Percentiles rank a stretch among this genome's conserved stretches.
phyloP scores from a whole-genome alignment of 257 asterid species.

The Craterostigma plantagineum region DNA sequence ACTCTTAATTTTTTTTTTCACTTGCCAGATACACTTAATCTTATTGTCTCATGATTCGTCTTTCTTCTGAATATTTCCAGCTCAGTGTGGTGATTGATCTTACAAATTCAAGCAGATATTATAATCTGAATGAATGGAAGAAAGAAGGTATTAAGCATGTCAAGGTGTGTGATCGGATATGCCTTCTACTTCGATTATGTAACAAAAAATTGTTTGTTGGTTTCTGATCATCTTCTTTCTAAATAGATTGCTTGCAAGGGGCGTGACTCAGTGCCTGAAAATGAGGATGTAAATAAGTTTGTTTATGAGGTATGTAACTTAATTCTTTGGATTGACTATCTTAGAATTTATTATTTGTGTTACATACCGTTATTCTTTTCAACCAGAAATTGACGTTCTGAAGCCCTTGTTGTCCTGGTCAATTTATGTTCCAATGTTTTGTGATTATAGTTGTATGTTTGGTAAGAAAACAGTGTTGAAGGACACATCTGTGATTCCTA shows the following conservation, averaged over 20 bases:
- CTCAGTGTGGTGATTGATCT: slow-evolving; percentile 94
- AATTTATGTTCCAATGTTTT: too few relatives aligned
- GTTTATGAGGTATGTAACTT: slow-evolving; percentile 69
- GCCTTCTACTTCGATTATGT: slow-evolving; percentile 9
- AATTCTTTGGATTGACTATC: too few relatives aligned
- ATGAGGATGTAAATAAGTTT: slow-evolving; percentile 69
- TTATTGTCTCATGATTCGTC: too few relatives aligned
- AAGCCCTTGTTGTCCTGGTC: too few relatives aligned
- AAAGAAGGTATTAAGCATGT: slow-evolving; percentile 85
- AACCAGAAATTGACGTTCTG: too few relatives aligned
- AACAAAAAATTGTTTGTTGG: slow-evolving; percentile 3
- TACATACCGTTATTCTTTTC: too few relatives aligned
- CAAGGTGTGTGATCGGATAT: slow-evolving; percentile 41
- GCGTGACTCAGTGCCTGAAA: slow-evolving; percentile 94
- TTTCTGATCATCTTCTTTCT: slow-evolving; percentile 13
- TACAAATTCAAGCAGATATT: slow-evolving; percentile 83
- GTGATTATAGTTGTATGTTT: too few relatives aligned
- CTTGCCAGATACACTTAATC: slow-evolving; percentile 2
- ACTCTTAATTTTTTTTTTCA: slow-evolving; percentile 1
- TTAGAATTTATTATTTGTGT: too few relatives aligned
- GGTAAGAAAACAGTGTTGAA: too few relatives aligned
- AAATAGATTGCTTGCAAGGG: slow-evolving; percentile 87
- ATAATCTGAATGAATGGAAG: slow-evolving; percentile 48
- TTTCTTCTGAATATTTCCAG: slow-evolving; percentile 33
- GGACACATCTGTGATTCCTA: neutral